A percentile compares a stretch with the other conserved stretches of the same genome.
Evolutionary conservation across 108 stramenopile genomes (phyloP).

Genomic region (Skeletonema marinoi): DNA sequence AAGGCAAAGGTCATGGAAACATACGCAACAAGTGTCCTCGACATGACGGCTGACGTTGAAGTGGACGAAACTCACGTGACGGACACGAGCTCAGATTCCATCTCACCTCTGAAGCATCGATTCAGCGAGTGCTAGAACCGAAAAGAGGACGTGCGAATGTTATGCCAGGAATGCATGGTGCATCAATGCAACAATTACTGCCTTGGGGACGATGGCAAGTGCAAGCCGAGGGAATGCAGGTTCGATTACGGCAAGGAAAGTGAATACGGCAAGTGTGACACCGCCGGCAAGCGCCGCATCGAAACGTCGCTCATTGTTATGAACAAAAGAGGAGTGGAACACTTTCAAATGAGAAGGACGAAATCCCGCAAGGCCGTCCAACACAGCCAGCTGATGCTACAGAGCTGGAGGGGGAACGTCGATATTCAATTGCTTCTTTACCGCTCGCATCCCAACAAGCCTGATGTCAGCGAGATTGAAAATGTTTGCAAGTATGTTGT

Average conservation of each 20-base stretch:
- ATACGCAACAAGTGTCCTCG: constrained; percentile 3
- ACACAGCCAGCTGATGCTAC: neutral
- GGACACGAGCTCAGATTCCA: too few species aligned
- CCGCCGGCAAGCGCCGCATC: neutral
- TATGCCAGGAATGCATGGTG: too few species aligned
- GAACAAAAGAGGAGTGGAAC: neutral
- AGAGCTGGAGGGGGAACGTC: constrained; percentile 1
- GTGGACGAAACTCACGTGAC: too few species aligned
- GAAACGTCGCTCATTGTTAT: neutral
- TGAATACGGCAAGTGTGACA: neutral
- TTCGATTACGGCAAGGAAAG: neutral
- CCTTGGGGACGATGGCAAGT: too few species aligned
- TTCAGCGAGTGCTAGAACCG: too few species aligned
- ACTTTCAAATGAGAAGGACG: constrained; percentile 1
- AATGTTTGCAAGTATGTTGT: constrained; percentile 3
- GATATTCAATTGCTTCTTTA: constrained; percentile 1
- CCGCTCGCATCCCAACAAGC: neutral
- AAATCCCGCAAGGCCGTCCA: neutral
- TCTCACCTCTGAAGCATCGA: too few species aligned
- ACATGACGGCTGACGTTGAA: constrained; percentile 28
- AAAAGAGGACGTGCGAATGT: too few species aligned
- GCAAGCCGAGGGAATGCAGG: too few species aligned
- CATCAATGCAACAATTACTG: too few species aligned
- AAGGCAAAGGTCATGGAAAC: constrained; percentile 3
- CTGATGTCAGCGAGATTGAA: constrained; percentile 4